Conservation (phyloP, 306 rosid species). For the Sicyos baderoa region DNA sequence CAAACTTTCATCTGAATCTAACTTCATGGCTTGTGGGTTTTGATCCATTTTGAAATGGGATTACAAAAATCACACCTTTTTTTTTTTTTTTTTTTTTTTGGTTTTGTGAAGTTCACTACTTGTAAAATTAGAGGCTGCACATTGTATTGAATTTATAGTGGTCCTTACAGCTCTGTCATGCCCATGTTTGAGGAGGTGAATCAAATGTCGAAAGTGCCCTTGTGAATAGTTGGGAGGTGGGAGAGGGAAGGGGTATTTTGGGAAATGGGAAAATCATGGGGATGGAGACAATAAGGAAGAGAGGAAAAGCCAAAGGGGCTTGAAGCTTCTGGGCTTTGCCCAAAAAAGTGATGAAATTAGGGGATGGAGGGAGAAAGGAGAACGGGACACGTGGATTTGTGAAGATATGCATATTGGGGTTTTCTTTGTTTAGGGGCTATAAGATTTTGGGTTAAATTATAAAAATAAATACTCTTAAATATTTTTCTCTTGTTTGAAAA, state of each 20-base stretch:
- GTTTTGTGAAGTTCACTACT: not conserved
- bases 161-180: not conserved
- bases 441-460: no score
- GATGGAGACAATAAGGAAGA: not conserved
- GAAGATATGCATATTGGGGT: not conserved
- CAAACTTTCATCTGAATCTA: not conserved
- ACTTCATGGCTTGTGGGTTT: not conserved
- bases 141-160: slow-evolving; percentile 4
- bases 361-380: not conserved
- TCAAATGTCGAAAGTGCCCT: not conserved
- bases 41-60: not conserved
- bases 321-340: slow-evolving; percentile 10
- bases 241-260: not conserved
- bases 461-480: no score
- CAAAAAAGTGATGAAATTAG: not conserved
- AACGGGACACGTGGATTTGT: not conserved
- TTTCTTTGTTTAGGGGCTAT: no score
- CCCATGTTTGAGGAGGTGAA: not conserved
- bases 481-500: no score
- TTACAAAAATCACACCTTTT: not conserved
- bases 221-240: not conserved
- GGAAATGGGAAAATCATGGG: not conserved
- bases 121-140: not conserved
- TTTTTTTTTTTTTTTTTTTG: not conserved
- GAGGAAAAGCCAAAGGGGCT: not conserved